Evolutionary conservation across 2,329 filamentous ascomycete species (phyloP), one percentile per base, ranked within the genome.

Genomic region (Colletotrichum sp.): DNA sequence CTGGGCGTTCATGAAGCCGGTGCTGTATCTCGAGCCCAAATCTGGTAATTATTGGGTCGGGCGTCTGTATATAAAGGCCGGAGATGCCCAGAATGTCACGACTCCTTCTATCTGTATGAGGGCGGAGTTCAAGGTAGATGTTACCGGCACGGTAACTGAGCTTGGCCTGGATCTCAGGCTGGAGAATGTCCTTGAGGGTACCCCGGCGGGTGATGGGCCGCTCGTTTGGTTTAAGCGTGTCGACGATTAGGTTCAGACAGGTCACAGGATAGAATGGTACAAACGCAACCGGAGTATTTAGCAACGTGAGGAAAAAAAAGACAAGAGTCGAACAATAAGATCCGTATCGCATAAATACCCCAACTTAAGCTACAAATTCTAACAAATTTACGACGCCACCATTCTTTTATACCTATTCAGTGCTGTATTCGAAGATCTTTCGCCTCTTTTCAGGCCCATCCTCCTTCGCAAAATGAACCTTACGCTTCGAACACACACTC

Each of bases 41-140:
- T 80, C 78, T 7, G 79, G 78, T 2, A 71, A 74, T 10, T 77
- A 59, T 8, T 81, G 80, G 79, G 71, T 81, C 7, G 78, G 62
- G 3, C 62, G 69, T 6, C 62, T 6, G 2, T 75, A 62, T 5
- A 7, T 34, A 5, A 39, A 49, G 4, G 21, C 26, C 6, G 30
- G 9, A 3, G n/a, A 24, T 1, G 7, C 2, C 5, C 7, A 10
- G n/a, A 8, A 39, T 2, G 12, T 36, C 8, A 34, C 16, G 4
- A 34, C 26, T 2, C 69, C 69, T 12, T 16, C 12, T 3, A 24
- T 36, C 3, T 72, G 73, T 24, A 15, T 60, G 55, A 64, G 69
- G 8, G 69, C 39, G 4, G 73, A 72, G 39, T 76, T 76, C 32
- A 63, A 59, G 6, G 12, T 72, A 5, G 69, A 39, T 12, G 39